A percentile compares a stretch with the other conserved stretches of the same genome.
phyloP scores from a whole-genome alignment of 2,329 filamentous ascomycete species.

The Apiospora koreana region DNA sequence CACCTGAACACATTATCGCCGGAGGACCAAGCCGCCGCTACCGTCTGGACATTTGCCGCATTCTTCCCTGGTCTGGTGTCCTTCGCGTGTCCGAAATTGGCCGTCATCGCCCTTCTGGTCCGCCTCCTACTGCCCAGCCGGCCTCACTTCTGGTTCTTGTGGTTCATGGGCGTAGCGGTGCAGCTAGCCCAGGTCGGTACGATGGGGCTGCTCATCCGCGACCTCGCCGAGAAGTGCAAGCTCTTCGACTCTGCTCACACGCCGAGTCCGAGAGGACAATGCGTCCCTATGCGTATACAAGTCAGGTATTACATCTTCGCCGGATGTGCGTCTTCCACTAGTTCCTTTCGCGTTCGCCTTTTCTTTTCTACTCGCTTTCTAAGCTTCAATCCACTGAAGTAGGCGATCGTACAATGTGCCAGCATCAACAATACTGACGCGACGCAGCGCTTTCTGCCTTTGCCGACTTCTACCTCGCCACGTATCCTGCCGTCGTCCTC shows the following conservation, averaged over 20 bases:
- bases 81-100: not conserved
- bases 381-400: not conserved
- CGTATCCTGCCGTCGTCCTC: conserved; percentile 41
- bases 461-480: conserved; percentile 43
- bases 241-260: not conserved
- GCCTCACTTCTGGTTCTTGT: conserved; percentile 9
- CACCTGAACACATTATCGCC: not conserved
- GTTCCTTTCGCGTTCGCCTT: too few species aligned
- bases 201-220: not conserved
- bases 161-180: not conserved
- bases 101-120: not conserved
- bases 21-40: not conserved
- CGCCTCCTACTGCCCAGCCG: conserved; percentile 6
- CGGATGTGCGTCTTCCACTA: conserved; percentile 33
- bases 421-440: not conserved
- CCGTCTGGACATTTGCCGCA: not conserved
- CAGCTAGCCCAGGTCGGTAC: not conserved
- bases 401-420: not conserved
- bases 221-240: not conserved
- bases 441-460: conserved; percentile 34
- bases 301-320: not conserved
- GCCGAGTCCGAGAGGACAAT: not conserved
- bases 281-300: not conserved
- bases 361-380: too few species aligned
- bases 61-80: not conserved